A percentile compares a stretch with the other conserved stretches of the same genome.
Conservation (phyloP, 805 yeast genomes). For the Ogataea nonfermentans region DNA sequence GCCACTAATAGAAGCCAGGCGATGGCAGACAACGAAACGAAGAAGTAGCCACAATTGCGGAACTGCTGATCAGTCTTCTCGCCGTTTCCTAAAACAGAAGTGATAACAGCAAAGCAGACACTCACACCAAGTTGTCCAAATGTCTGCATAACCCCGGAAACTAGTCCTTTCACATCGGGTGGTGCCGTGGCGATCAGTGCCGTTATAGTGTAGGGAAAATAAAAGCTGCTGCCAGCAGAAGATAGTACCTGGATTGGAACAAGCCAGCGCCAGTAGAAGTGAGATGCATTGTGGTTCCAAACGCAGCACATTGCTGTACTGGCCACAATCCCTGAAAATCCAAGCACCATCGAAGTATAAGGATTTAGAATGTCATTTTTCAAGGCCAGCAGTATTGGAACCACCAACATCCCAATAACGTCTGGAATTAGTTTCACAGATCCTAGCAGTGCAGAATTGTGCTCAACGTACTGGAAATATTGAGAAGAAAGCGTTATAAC, state of each 20-base stretch:
- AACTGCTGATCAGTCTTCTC: constrained; percentile 1
- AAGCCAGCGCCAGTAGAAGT: constrained; percentile 6
- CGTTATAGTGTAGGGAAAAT: constrained; percentile 31
- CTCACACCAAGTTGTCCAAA: constrained; percentile 36
- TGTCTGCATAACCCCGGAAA: constrained; percentile 37
- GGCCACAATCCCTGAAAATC: constrained; percentile 2
- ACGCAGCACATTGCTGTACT: constrained; percentile 15
- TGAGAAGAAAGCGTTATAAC: constrained; percentile 12
- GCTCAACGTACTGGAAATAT: constrained; percentile 30
- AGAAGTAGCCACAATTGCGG: constrained; percentile 4
- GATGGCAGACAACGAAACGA: not conserved
- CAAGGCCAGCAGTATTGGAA: constrained; percentile 24
- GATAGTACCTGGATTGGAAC: constrained; percentile 19
- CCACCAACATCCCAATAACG: constrained; percentile 32
- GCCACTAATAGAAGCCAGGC: constrained; percentile 1
- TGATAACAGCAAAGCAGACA: constrained; percentile 28
- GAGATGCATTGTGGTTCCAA: constrained; percentile 14
- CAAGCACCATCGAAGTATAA: constrained; percentile 3
- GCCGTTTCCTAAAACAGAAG: constrained; percentile 30
- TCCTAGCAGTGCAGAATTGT: constrained; percentile 33
- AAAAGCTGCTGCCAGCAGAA: constrained; percentile 26
- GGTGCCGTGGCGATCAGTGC: constrained; percentile 36
- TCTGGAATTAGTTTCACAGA: constrained; percentile 38
- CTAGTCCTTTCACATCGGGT: constrained; percentile 37
- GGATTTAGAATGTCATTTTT: constrained; percentile 19